These are phyloP conservation scores for Mycena indigotica DNA, from an alignment of 768 basidiomycete species.

Conservation along the genomic window DNA sequence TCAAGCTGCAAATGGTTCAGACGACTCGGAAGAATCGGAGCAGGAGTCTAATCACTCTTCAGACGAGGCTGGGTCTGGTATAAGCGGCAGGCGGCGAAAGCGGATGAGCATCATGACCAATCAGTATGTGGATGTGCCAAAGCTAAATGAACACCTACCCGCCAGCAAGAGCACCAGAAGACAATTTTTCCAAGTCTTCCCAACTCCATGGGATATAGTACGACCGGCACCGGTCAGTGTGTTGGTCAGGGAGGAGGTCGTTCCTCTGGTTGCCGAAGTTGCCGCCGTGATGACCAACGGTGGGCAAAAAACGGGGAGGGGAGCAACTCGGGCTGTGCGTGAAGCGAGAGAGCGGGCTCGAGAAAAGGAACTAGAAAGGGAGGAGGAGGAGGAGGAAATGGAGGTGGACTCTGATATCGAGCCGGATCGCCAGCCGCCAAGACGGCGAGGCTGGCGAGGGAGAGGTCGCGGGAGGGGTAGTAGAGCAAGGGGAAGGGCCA, in stretches of 20 bases:
- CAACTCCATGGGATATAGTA: slow-evolving; percentile 16
- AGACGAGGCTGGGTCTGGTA: slow-evolving; percentile 8
- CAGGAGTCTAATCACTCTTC: slow-evolving; percentile 34
- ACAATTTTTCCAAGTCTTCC: slow-evolving; percentile 59
- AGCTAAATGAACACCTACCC: background rate
- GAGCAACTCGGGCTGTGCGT: background rate
- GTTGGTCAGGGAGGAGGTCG: background rate
- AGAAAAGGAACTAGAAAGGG: background rate
- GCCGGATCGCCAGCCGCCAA: background rate
- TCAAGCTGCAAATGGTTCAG: slow-evolving; percentile 49
- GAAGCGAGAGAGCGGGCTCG: background rate
- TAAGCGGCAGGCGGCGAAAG: slow-evolving; percentile 34
- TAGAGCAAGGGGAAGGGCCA: background rate
- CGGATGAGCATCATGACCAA: slow-evolving; percentile 74
- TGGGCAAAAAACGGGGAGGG: background rate
- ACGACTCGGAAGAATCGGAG: slow-evolving; percentile 59
- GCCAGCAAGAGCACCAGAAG: slow-evolving; percentile 40
- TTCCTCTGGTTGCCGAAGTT: slow-evolving; percentile 4
- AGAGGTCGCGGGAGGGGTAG: background rate
- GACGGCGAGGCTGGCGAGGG: background rate
- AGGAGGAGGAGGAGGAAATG: background rate
- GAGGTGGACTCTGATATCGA: slow-evolving; percentile 1
- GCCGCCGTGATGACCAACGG: slow-evolving; percentile 6
- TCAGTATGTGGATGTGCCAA: slow-evolving; percentile 50
- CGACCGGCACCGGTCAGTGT: slow-evolving; percentile 7